Percentiles rank a stretch among this genome's conserved stretches.
phyloP scores from a whole-genome alignment of 352 stramenopile genomes.

The Phytophthora melonis region DNA sequence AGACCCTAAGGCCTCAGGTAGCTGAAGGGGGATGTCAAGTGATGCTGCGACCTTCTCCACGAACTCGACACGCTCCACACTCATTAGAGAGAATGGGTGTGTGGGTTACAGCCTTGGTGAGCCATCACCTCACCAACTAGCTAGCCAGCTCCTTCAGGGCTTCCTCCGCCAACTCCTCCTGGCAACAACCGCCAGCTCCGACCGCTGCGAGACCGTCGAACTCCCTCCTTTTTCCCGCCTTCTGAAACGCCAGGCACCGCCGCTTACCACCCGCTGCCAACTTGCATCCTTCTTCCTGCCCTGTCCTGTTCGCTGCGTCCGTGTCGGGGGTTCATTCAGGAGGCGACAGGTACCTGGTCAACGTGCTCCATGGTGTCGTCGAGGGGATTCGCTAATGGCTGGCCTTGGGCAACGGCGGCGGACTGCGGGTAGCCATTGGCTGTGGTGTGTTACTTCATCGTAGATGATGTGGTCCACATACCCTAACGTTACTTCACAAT shows the following conservation, averaged over 20 bases:
- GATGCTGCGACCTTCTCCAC: background rate
- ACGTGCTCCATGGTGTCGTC: constrained; percentile 84
- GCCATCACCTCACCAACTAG: constrained; percentile 56
- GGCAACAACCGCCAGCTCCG: constrained; percentile 18
- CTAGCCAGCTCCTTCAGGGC: constrained; percentile 49
- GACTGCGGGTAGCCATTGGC: constrained; percentile 16
- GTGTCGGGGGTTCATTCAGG: background rate
- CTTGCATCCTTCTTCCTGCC: background rate
- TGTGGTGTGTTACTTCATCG: constrained; percentile 28
- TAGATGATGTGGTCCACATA: background rate
- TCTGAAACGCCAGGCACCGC: background rate
- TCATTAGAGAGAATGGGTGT: background rate
- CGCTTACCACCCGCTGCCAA: background rate
- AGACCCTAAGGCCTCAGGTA: background rate
- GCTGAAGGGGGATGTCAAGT: background rate
- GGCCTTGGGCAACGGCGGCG: background rate
- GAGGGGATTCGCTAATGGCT: constrained; percentile 49
- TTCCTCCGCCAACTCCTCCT: constrained; percentile 1
- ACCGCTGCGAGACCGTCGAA: constrained; percentile 34
- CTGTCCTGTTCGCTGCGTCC: background rate
- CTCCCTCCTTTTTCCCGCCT: constrained; percentile 2
- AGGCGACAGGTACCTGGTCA: constrained; percentile 70
- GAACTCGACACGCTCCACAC: constrained; percentile 4
- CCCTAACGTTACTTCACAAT: background rate
- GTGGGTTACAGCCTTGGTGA: constrained; percentile 88